Evolutionary conservation across 768 basidiomycete species (phyloP).

Genomic region (Lentinus brumalis): DNA sequence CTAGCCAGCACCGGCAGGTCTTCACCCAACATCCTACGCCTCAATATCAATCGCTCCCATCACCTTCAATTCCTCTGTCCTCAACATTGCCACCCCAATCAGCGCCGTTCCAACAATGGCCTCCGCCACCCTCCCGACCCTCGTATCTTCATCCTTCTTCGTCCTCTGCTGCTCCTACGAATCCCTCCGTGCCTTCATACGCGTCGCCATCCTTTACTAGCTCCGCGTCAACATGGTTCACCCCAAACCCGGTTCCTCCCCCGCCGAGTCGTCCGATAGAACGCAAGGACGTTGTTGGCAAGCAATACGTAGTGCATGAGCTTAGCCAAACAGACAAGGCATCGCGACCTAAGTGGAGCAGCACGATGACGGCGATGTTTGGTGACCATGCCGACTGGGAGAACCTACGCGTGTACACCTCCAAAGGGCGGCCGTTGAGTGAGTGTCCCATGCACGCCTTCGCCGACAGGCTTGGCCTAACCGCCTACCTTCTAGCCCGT

Average conservation of each 20-base stretch:
- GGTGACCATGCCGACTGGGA: slow-evolving; percentile 86
- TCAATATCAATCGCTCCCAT: background rate
- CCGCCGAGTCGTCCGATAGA: slow-evolving; percentile 28
- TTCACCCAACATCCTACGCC: background rate
- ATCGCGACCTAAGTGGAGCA: slow-evolving; percentile 61
- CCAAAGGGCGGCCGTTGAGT: slow-evolving; percentile 70
- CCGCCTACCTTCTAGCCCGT: slow-evolving; percentile 49
- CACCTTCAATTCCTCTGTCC: too few relatives aligned
- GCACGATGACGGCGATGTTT: slow-evolving; percentile 82
- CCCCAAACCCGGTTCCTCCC: slow-evolving; percentile 28
- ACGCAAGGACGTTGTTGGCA: slow-evolving; percentile 54
- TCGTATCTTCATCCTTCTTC: background rate
- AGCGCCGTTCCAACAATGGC: slow-evolving; percentile 17
- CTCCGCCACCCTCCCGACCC: background rate
- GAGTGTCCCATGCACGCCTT: slow-evolving; percentile 20
- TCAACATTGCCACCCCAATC: background rate
- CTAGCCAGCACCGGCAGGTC: background rate
- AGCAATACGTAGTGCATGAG: slow-evolving; percentile 76
- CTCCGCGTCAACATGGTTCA: too few relatives aligned
- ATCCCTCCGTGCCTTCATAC: background rate
- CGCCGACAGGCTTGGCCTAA: background rate
- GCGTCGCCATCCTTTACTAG: background rate
- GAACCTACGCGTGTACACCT: slow-evolving; percentile 61
- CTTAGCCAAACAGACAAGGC: slow-evolving; percentile 46
- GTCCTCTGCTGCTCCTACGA: background rate